phyloP scores from a whole-genome alignment of 495 filamentous ascomycete genomes.

The Penicillium ucsense region DNA sequence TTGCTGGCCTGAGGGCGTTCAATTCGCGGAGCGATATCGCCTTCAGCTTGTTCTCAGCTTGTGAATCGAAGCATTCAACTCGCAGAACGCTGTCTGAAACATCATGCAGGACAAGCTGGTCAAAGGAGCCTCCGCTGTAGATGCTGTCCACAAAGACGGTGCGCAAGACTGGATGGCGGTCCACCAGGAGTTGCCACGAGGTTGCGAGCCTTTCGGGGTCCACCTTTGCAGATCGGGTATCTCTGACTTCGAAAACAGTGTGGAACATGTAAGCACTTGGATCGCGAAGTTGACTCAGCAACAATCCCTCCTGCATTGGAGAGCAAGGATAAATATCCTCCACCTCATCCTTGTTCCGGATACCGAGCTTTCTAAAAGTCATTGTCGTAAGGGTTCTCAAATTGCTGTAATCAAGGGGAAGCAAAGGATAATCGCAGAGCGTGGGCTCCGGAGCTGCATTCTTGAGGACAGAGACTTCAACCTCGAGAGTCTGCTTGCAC shows the following conservation, averaged over 20 bases:
- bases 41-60: slow-evolving; percentile 24
- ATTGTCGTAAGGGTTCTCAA: slow-evolving; percentile 31
- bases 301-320: slow-evolving; percentile 54
- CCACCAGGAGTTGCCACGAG: slow-evolving; percentile 46
- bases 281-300: slow-evolving; percentile 52
- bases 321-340: slow-evolving; percentile 58
- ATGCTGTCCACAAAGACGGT: slow-evolving; percentile 47
- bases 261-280: slow-evolving; percentile 37
- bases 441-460: slow-evolving; percentile 45
- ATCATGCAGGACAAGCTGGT: slow-evolving; percentile 43
- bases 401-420: slow-evolving; percentile 50
- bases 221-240: slow-evolving; percentile 15
- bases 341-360: slow-evolving; percentile 32
- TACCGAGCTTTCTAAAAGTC: slow-evolving; percentile 39
- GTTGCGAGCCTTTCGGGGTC: slow-evolving; percentile 29
- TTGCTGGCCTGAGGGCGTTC: slow-evolving; percentile 24
- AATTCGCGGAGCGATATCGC: slow-evolving; percentile 25
- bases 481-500: slow-evolving; percentile 49
- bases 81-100: slow-evolving; percentile 25
- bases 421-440: slow-evolving; percentile 51
- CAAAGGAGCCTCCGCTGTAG: slow-evolving; percentile 40
- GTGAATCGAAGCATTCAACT: slow-evolving; percentile 31
- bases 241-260: slow-evolving; percentile 36
- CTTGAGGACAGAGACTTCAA: slow-evolving; percentile 41
- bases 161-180: slow-evolving; percentile 43